A percentile compares a stretch with the other conserved stretches of the same genome.
These are phyloP conservation scores for Golubevia pallescens DNA, from an alignment of 1,284 basidiomycete species.

Conservation along the genomic window DNA sequence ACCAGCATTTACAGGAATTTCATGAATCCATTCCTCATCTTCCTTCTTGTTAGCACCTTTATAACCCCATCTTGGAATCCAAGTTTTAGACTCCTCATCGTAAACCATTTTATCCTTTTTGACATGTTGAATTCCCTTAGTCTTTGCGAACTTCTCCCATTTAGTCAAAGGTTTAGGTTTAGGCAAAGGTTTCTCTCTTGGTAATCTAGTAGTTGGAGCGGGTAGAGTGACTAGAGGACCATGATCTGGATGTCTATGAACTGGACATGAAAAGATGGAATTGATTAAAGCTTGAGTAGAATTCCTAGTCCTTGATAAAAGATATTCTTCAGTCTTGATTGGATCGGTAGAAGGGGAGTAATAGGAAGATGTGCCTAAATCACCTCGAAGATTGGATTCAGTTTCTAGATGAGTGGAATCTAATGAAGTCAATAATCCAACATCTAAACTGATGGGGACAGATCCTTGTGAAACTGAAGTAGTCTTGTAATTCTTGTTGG, in stretches of 20 bases:
- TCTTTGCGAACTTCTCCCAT: constrained; percentile 59
- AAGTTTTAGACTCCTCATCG: constrained; percentile 47
- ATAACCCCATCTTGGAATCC: constrained; percentile 60
- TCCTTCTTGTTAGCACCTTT: constrained; percentile 53
- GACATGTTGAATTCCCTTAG: constrained; percentile 48
- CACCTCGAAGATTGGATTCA: no score
- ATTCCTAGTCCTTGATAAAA: constrained; percentile 27
- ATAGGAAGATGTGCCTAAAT: not conserved
- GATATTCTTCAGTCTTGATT: constrained; percentile 17
- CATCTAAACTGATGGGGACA: constrained; percentile 38
- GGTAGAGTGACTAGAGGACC: constrained; percentile 49
- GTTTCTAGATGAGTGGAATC: constrained; percentile 33
- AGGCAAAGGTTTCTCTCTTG: constrained; percentile 56
- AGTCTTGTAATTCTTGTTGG: no score
- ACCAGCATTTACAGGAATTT: constrained; percentile 36
- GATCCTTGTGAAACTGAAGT: constrained; percentile 34
- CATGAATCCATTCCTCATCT: constrained; percentile 62
- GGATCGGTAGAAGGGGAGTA: not conserved
- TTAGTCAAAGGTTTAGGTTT: constrained; percentile 58
- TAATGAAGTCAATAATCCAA: constrained; percentile 38
- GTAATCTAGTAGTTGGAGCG: constrained; percentile 29
- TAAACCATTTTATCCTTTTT: constrained; percentile 54
- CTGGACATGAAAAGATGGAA: constrained; percentile 38
- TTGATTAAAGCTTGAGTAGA: constrained; percentile 47
- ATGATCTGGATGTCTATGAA: constrained; percentile 33